These are phyloP conservation scores for Kwoniella newhampshirensis DNA, from an alignment of 768 basidiomycete genomes.

Conservation along the genomic window DNA sequence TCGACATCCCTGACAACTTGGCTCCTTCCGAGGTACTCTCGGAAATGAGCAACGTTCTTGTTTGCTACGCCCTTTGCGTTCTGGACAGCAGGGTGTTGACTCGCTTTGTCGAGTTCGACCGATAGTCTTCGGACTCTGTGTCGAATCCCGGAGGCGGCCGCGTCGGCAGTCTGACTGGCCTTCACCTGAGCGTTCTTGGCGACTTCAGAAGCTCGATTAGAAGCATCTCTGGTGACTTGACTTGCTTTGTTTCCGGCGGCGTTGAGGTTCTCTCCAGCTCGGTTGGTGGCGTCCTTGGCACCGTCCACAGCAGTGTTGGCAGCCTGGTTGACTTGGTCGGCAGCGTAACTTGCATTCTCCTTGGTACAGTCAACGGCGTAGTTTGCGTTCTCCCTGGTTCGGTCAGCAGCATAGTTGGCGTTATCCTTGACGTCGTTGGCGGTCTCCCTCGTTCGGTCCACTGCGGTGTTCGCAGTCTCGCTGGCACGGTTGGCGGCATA, in stretches of 20 bases:
- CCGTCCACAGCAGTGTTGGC: constrained; percentile 4
- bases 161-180: constrained; percentile 9
- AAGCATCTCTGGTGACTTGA: not conserved
- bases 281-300: constrained; percentile 4
- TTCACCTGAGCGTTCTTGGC: constrained; percentile 7
- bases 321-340: not conserved
- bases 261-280: constrained; percentile 3
- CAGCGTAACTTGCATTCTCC: constrained; percentile 4
- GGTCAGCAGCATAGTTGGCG: constrained; percentile 1
- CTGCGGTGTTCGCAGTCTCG: constrained; percentile 1
- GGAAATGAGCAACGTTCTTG: constrained; percentile 31
- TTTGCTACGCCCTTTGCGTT: constrained; percentile 31
- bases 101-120: constrained; percentile 23
- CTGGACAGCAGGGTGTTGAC: constrained; percentile 39
- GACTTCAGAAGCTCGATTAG: constrained; percentile 4
- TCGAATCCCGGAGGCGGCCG: constrained; percentile 28
- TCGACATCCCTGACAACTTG: constrained; percentile 30
- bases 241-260: constrained; percentile 15
- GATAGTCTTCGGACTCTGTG: constrained; percentile 27
- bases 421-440: constrained; percentile 11
- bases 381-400: constrained; percentile 10
- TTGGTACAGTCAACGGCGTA: not conserved
- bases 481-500: constrained; percentile 1
- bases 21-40: constrained; percentile 32
- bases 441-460: constrained; percentile 1